Percentiles rank a stretch among this genome's conserved stretches.
Conservation (phyloP, 257 asterid genomes). For the Solanum infundibuliforme region DNA sequence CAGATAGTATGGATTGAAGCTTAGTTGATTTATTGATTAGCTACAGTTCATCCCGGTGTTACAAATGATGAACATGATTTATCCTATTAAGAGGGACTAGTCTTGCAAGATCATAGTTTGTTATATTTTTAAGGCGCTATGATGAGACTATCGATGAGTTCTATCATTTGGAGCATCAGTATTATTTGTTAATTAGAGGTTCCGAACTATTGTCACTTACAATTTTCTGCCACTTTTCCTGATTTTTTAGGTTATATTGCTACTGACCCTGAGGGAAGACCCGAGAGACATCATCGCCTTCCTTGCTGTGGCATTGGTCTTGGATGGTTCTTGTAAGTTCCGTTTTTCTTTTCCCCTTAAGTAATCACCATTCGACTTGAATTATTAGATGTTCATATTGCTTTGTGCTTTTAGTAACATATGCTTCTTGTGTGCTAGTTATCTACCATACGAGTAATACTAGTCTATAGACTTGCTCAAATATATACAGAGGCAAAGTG, state of each 20-base stretch:
- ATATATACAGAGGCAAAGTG: background rate
- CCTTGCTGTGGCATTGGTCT: slow-evolving; percentile 78
- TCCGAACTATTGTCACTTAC: background rate
- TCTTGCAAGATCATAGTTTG: background rate
- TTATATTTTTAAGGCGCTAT: background rate
- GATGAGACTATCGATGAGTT: background rate
- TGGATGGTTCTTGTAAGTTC: slow-evolving; percentile 80
- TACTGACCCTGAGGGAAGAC: slow-evolving; percentile 60
- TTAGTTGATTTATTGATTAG: background rate
- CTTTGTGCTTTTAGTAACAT: background rate
- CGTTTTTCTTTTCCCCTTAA: background rate
- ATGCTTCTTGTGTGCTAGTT: background rate
- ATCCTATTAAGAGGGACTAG: background rate
- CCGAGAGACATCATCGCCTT: slow-evolving; percentile 53
- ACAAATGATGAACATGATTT: background rate
- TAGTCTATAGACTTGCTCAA: background rate
- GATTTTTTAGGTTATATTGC: background rate
- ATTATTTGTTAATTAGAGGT: background rate
- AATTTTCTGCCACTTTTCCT: background rate
- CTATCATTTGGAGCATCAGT: background rate
- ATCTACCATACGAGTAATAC: background rate
- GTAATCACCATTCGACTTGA: background rate
- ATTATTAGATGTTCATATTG: background rate
- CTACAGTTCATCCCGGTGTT: background rate
- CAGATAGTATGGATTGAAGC: background rate